Evolutionary conservation across 2,329 filamentous ascomycete genomes (phyloP).

Genomic region (Fusarium camptoceras): DNA sequence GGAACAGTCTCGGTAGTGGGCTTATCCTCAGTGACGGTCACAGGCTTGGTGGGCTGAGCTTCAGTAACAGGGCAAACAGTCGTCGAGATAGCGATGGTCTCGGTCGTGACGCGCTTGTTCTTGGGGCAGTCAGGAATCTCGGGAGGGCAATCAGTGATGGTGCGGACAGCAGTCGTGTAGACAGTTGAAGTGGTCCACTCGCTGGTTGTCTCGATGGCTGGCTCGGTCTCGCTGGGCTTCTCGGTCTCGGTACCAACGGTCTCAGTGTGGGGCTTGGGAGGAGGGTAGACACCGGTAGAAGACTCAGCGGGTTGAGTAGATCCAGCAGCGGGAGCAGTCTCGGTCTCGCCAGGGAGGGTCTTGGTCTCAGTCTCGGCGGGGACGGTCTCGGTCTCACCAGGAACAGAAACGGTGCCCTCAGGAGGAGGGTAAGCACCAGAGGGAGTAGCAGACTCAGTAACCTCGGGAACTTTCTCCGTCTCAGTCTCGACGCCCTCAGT

Average conservation of each 20-base stretch:
- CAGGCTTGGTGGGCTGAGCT: conserved; percentile 6
- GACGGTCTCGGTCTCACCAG: not conserved
- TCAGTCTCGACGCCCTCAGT: not conserved
- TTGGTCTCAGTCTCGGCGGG: not conserved
- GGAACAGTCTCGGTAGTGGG: conserved; percentile 14
- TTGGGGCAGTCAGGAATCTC: conserved; percentile 38
- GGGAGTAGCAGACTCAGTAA: not conserved
- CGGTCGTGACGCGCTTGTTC: conserved; percentile 29
- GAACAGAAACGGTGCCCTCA: not conserved
- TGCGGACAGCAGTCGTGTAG: conserved; percentile 41
- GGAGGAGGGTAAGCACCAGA: not conserved
- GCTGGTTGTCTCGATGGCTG: conserved; percentile 11
- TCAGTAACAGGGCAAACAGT: conserved; percentile 42
- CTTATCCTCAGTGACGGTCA: conserved; percentile 7
- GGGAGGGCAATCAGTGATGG: conserved; percentile 36
- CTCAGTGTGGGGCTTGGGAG: conserved; percentile 12
- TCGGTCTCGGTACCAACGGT: not conserved
- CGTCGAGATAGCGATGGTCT: conserved; percentile 42
- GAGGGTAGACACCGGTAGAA: conserved; percentile 13
- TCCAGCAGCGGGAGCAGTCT: not conserved
- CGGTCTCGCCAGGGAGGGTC: not conserved
- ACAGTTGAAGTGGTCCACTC: conserved; percentile 32
- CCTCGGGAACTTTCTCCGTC: not conserved
- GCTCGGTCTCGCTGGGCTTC: conserved; percentile 1
- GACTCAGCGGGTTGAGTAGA: conserved; percentile 1